Evolutionary conservation across 2,329 filamentous ascomycete genomes (phyloP).

Genomic region (Sporothrix protearum): DNA sequence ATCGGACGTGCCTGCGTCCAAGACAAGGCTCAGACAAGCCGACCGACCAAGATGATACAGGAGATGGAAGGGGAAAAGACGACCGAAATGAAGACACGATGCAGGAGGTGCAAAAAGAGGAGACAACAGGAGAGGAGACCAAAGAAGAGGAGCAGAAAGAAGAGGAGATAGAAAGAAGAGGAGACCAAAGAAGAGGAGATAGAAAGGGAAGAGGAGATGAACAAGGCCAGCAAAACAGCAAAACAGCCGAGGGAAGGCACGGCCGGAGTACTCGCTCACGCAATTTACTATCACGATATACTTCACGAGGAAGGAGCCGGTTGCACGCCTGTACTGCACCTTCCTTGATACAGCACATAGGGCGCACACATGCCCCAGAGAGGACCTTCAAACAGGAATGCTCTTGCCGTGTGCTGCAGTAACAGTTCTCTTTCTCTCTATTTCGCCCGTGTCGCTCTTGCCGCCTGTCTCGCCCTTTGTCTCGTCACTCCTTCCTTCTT

Average conservation of each 20-base stretch:
- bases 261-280: neutral
- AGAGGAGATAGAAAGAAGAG: neutral
- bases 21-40: neutral
- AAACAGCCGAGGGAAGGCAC: slow-evolving; percentile 4
- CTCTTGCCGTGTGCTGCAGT: slow-evolving; percentile 2
- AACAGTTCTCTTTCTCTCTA: neutral
- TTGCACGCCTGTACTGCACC: neutral
- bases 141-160: too few species aligned
- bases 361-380: neutral
- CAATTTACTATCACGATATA: neutral
- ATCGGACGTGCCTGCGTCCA: neutral
- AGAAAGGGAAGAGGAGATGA: neutral
- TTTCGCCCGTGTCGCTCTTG: neutral
- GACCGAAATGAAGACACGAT: slow-evolving; percentile 19
- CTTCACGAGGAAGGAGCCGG: neutral
- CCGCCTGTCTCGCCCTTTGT: neutral
- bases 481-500: neutral
- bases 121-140: neutral
- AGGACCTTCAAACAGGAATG: neutral
- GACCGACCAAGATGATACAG: neutral
- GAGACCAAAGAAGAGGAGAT: neutral
- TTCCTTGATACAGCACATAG: neutral
- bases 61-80: neutral
- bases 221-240: neutral
- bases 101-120: slow-evolving; percentile 15